These are phyloP conservation scores for Botrytis squamosa DNA, from an alignment of 2,329 filamentous ascomycete genomes.

Conservation along the genomic window DNA sequence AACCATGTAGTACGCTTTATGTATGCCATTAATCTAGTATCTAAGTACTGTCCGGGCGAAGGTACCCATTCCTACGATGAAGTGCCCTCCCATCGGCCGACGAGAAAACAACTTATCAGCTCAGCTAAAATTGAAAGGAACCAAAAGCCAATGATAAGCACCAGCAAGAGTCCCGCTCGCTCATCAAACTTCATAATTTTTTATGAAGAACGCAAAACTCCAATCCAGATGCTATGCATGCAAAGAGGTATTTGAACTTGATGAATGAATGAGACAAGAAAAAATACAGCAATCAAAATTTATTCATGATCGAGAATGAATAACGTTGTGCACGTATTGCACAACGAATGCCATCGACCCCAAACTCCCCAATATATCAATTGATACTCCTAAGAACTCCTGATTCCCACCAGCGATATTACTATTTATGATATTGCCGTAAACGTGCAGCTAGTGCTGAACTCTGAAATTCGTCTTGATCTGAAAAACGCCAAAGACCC, in stretches of 20 bases:
- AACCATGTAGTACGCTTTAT: neutral
- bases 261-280: conserved; percentile 11
- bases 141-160: neutral
- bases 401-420: neutral
- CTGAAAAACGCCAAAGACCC: conserved; percentile 1
- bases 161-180: conserved; percentile 4
- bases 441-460: neutral
- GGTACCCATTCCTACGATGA: neutral
- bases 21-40: conserved; percentile 1
- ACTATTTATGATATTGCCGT: conserved; percentile 3
- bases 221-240: conserved; percentile 14
- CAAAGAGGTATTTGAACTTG: conserved; percentile 17
- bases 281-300: conserved; percentile 4
- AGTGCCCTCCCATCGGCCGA: neutral
- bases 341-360: neutral
- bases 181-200: conserved; percentile 4
- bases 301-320: neutral
- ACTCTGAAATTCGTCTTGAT: neutral
- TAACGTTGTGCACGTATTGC: conserved; percentile 8
- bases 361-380: neutral
- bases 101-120: neutral
- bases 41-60: neutral
- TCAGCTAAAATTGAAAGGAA: neutral
- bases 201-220: conserved; percentile 8
- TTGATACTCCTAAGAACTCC: conserved; percentile 8